A percentile compares a stretch with the other conserved stretches of the same genome.
phyloP scores from a whole-genome alignment of 805 yeast genomes.

The Cyberlindnera petersonii region DNA sequence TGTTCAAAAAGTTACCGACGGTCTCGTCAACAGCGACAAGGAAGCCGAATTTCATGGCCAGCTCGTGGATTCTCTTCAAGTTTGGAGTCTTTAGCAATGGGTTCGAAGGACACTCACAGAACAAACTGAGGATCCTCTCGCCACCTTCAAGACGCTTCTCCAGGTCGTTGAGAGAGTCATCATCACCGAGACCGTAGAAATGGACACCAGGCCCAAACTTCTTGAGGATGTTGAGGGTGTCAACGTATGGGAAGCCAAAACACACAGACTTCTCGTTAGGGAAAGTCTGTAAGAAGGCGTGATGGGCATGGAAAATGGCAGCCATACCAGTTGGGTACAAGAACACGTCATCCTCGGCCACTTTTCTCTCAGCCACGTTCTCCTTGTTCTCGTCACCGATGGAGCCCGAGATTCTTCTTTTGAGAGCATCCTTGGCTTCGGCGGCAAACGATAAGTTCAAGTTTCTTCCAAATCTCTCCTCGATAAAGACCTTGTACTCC shows the following conservation, averaged over 20 bases:
- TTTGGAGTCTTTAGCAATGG: constrained; percentile 89
- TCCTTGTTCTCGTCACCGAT: constrained; percentile 39
- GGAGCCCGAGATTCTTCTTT: constrained; percentile 69
- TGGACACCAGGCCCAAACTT: constrained; percentile 92
- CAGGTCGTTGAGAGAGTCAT: constrained; percentile 58
- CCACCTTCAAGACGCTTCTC: constrained; percentile 60
- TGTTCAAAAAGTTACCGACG: constrained; percentile 83
- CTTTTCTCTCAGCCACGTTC: constrained; percentile 20
- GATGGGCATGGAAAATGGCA: constrained; percentile 78
- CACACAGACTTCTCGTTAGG: constrained; percentile 65
- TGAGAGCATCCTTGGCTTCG: constrained; percentile 72
- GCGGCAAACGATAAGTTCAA: constrained; percentile 71
- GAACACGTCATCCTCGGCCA: constrained; percentile 63
- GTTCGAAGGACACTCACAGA: constrained; percentile 93
- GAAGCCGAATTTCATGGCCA: constrained; percentile 69
- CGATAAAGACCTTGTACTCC: constrained; percentile 67
- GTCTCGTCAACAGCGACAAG: constrained; percentile 91
- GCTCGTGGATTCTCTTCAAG: constrained; percentile 53
- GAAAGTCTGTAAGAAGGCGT: constrained; percentile 38
- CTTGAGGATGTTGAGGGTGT: constrained; percentile 76
- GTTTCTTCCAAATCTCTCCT: constrained; percentile 88
- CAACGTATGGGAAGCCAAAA: constrained; percentile 95
- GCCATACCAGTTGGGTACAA: constrained; percentile 93
- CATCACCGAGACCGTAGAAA: constrained; percentile 83
- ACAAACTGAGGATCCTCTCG: constrained; percentile 67